phyloP scores from a whole-genome alignment of 2,329 filamentous ascomycete species.

The Mariannaea elegans region DNA sequence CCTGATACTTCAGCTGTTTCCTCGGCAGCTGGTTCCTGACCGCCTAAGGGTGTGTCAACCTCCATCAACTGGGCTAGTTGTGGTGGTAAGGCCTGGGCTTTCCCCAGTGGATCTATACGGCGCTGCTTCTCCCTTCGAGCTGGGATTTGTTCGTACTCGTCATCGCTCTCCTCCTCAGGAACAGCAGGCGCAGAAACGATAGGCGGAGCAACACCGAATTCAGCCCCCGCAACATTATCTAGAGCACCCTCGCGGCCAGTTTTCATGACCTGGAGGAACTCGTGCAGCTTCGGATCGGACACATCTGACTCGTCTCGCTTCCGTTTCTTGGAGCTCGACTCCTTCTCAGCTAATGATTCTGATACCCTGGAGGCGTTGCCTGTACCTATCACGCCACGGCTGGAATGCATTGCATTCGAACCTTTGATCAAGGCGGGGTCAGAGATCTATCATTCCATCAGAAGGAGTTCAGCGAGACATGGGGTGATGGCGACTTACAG shows the following conservation, averaged over 20 bases:
- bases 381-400: constrained; percentile 25
- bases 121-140: constrained; percentile 59
- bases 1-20: constrained; percentile 35
- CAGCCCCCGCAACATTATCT: constrained; percentile 42
- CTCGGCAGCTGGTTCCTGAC: constrained; percentile 23
- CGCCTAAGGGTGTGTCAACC: constrained; percentile 21
- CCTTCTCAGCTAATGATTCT: constrained; percentile 39
- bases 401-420: constrained; percentile 39
- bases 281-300: constrained; percentile 81
- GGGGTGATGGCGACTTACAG: constrained; percentile 60
- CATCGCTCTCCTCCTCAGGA: constrained; percentile 71
- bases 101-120: constrained; percentile 42
- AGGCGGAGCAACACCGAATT: constrained; percentile 30
- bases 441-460: constrained; percentile 55
- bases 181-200: constrained; percentile 47
- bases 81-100: constrained; percentile 27
- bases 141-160: constrained; percentile 76
- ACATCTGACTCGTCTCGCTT: constrained; percentile 68
- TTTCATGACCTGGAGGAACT: constrained; percentile 87
- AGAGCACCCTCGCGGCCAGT: constrained; percentile 50
- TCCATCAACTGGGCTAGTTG: constrained; percentile 32
- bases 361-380: constrained; percentile 26
- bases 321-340: constrained; percentile 68
- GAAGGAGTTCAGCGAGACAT: constrained; percentile 34
- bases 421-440: constrained; percentile 51